Conservation (phyloP, 495 filamentous ascomycete genomes). For the Penicillium cataractarum region DNA sequence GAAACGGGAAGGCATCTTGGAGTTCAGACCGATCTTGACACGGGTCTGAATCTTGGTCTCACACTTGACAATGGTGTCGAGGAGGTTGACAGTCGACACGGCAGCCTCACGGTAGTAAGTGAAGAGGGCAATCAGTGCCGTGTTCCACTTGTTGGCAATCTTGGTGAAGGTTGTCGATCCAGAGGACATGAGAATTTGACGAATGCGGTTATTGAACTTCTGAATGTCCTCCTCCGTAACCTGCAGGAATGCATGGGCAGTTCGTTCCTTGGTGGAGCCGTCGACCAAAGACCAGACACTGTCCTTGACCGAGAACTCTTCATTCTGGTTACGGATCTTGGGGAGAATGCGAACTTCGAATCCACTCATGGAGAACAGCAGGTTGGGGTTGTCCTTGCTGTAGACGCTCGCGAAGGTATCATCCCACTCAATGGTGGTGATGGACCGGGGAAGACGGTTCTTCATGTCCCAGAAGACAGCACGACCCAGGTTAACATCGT, state of each 20-base stretch:
- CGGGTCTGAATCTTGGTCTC: slow-evolving; percentile 99
- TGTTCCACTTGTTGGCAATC: slow-evolving; percentile 99
- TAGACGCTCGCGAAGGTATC: slow-evolving; percentile 99
- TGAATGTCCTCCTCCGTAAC: slow-evolving; percentile 98
- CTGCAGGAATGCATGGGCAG: slow-evolving; percentile 96
- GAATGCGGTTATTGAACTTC: slow-evolving; percentile 99
- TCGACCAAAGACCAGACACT: slow-evolving; percentile 98
- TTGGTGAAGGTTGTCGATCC: slow-evolving; percentile 99
- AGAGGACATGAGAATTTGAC: slow-evolving; percentile 98
- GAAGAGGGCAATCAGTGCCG: slow-evolving; percentile 95
- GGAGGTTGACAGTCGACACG: slow-evolving; percentile 91
- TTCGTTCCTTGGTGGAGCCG: slow-evolving; percentile 94
- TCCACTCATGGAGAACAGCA: slow-evolving; percentile 97
- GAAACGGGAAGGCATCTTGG: slow-evolving; percentile 99
- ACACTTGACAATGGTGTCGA: slow-evolving; percentile 99
- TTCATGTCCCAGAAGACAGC: slow-evolving; percentile 99
- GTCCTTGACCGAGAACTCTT: slow-evolving; percentile 96
- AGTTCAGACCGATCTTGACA: slow-evolving; percentile 98
- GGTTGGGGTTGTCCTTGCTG: slow-evolving; percentile 96
- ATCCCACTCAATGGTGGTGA: slow-evolving; percentile 99
- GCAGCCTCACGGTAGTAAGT: slow-evolving; percentile 99
- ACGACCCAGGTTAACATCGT: slow-evolving; percentile 97
- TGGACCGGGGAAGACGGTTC: slow-evolving; percentile 89
- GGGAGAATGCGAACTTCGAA: slow-evolving; percentile 98
- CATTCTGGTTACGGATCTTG: slow-evolving; percentile 92